Conservation (phyloP, 1,284 basidiomycete species). For the Abortiporus biennis region DNA sequence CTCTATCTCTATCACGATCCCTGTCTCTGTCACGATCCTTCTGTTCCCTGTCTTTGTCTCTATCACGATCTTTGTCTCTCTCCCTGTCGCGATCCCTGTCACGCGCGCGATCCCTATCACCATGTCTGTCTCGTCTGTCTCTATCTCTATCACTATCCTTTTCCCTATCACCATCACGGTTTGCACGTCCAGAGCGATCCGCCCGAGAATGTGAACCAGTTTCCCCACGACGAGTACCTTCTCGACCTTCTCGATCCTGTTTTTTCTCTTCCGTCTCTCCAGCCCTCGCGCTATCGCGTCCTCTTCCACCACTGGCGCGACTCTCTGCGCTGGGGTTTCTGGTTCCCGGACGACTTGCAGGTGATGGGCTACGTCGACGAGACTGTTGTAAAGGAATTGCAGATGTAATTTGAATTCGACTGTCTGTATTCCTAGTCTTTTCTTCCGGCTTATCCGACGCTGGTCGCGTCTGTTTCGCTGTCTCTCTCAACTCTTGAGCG, state of each 20-base stretch:
- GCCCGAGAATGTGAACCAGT: slow-evolving; percentile 11
- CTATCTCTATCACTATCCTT: slow-evolving; percentile 21
- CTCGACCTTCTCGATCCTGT: slow-evolving; percentile 36
- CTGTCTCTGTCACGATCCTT: slow-evolving; percentile 29
- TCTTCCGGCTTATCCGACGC: slow-evolving; percentile 23
- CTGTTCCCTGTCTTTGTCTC: too few species aligned
- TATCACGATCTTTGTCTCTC: slow-evolving; percentile 25
- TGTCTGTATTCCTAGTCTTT: slow-evolving; percentile 20
- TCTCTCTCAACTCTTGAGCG: slow-evolving; percentile 77
- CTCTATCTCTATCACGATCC: slow-evolving; percentile 33
- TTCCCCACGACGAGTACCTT: slow-evolving; percentile 39
- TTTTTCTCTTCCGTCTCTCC: slow-evolving; percentile 49
- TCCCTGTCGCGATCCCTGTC: slow-evolving; percentile 37
- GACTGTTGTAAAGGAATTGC: slow-evolving; percentile 43
- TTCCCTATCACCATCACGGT: slow-evolving; percentile 22
- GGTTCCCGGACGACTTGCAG: slow-evolving; percentile 59
- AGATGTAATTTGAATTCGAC: slow-evolving; percentile 35
- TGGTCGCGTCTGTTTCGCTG: slow-evolving; percentile 53
- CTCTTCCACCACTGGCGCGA: slow-evolving; percentile 58
- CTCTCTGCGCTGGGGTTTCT: slow-evolving; percentile 69
- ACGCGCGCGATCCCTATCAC: slow-evolving; percentile 27
- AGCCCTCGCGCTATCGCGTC: slow-evolving; percentile 40
- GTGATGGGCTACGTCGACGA: slow-evolving; percentile 59
- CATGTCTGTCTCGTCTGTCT: slow-evolving; percentile 14
- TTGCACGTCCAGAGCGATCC: slow-evolving; percentile 30